phyloP scores from a whole-genome alignment of 371 early-diverging fungal species.

The Nematocida parisii region DNA sequence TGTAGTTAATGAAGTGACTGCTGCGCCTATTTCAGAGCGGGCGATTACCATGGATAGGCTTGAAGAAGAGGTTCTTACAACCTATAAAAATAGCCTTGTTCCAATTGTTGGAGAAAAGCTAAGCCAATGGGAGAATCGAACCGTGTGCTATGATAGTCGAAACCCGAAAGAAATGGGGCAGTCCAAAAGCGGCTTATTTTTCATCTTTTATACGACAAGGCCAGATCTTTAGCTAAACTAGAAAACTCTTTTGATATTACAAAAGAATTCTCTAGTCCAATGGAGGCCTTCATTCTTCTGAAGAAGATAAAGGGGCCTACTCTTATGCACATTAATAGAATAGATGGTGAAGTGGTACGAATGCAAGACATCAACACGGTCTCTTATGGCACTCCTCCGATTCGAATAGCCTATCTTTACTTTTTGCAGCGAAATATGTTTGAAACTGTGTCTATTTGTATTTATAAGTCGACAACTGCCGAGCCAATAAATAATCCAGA shows the following conservation, averaged over 20 bases:
- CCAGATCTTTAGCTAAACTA: neutral
- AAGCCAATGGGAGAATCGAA: neutral
- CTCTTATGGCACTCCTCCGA: constrained; percentile 7
- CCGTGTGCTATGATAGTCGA: neutral
- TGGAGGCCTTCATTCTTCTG: constrained; percentile 67
- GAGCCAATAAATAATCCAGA: neutral
- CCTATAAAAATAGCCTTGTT: neutral
- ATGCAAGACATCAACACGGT: constrained; percentile 28
- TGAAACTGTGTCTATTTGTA: constrained; percentile 33
- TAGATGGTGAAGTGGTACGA: constrained; percentile 4
- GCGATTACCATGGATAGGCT: neutral
- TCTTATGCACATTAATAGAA: constrained; percentile 57
- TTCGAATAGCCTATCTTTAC: constrained; percentile 48
- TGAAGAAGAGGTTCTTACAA: constrained; percentile 19
- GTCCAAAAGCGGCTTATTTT: constrained; percentile 5
- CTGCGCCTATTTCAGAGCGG: neutral
- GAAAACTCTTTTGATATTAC: neutral
- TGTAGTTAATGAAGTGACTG: constrained; percentile 19
- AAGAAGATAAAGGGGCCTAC: constrained; percentile 66
- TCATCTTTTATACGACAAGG: constrained; percentile 3
- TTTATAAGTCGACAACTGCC: neutral
- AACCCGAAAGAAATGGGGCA: neutral
- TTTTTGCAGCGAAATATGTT: constrained; percentile 37
- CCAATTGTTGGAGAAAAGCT: neutral
- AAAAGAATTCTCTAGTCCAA: constrained; percentile 63